Evolutionary conservation across 1,139 yeast species (phyloP).

Genomic region (Yamadazyma sp.): DNA sequence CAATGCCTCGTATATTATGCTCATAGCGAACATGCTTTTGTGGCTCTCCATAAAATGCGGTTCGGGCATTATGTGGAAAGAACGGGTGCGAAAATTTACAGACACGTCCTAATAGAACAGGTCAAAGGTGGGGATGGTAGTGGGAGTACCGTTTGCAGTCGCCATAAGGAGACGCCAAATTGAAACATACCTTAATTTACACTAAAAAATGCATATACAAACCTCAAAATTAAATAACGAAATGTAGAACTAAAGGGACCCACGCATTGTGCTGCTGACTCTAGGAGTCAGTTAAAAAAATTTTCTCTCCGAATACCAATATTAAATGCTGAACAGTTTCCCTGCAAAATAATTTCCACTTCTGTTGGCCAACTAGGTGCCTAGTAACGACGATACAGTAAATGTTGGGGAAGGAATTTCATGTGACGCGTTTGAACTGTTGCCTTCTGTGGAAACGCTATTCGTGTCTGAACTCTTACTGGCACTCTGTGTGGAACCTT

Average conservation of each 20-base stretch:
- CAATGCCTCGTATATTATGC: no score
- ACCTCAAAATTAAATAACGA: background rate
- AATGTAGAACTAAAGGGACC: background rate
- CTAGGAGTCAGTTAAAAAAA: background rate
- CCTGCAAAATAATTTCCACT: no score
- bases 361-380: slow-evolving; percentile 11
- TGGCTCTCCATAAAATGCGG: background rate
- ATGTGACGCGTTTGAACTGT: background rate
- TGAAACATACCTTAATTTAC: slow-evolving; percentile 1
- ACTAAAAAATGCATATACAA: background rate
- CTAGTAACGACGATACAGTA: slow-evolving; percentile 31
- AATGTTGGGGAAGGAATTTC: slow-evolving; percentile 16
- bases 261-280: no score
- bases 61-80: background rate
- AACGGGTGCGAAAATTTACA: slow-evolving; percentile 1
- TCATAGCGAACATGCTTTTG: no score
- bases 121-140: no score
- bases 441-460: background rate
- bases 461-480: background rate
- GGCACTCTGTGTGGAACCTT: background rate
- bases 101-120: slow-evolving; percentile 1
- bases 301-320: no score
- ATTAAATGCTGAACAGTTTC: background rate
- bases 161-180: background rate
- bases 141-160: slow-evolving; percentile 3